phyloP scores from a whole-genome alignment of 1,284 basidiomycete genomes.

The Pisolithus thermaeus region DNA sequence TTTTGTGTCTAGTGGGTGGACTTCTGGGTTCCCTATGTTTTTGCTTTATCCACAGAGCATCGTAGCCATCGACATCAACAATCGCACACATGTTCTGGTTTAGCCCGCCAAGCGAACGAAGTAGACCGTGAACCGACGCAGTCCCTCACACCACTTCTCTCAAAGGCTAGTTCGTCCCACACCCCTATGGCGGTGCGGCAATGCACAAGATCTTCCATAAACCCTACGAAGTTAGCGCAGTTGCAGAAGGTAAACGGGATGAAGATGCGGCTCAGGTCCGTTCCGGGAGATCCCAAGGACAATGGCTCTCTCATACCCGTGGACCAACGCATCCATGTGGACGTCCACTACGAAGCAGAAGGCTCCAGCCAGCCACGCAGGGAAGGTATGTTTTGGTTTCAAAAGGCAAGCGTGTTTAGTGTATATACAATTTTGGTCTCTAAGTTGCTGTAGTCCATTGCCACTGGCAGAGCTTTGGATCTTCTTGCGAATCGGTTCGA shows the following conservation, averaged over 20 bases:
- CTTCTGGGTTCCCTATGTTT: constrained; percentile 2
- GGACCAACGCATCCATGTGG: constrained; percentile 54
- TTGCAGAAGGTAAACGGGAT: constrained; percentile 56
- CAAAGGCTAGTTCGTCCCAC: constrained; percentile 40
- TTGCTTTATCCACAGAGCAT: constrained; percentile 11
- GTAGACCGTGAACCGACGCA: constrained; percentile 33
- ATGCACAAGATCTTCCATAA: constrained; percentile 33
- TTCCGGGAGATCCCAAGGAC: constrained; percentile 55
- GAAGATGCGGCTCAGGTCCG: constrained; percentile 66
- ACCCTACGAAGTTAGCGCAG: constrained; percentile 51
- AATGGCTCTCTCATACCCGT: constrained; percentile 38
- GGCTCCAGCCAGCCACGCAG: constrained; percentile 15
- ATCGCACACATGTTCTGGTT: constrained; percentile 44
- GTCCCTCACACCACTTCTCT: constrained; percentile 49
- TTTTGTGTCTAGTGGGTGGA: constrained; percentile 57
- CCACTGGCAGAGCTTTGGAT: constrained; percentile 47
- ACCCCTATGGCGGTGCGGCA: constrained; percentile 21
- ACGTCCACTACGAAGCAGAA: constrained; percentile 27
- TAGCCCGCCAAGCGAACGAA: constrained; percentile 6
- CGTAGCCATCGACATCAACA: constrained; percentile 56
- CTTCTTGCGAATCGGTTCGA: constrained; percentile 34
- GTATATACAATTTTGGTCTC: background rate
- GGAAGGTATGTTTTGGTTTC: constrained; percentile 56
- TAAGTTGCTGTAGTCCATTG: constrained; percentile 30
- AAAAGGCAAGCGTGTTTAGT: constrained; percentile 39